Base-by-base conservation (phyloP, 2,329 filamentous ascomycete species). In the Pleomassaria siparia region DNA sequence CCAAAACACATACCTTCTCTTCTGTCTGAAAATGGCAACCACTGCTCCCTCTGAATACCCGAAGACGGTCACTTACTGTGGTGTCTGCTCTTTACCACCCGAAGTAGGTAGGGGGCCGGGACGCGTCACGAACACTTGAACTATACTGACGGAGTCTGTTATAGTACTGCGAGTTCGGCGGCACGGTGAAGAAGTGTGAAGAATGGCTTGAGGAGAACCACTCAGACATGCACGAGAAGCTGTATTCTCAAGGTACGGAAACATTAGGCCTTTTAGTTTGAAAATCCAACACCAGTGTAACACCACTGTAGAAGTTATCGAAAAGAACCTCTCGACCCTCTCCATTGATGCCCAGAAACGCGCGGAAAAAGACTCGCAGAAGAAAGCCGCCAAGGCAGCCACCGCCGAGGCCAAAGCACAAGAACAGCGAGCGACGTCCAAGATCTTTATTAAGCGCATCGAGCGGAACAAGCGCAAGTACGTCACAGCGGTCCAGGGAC, bases 151-250 rank as follows among this genome's bases (percentile, higher is more conserved):
- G 13, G 5, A 9, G 21, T 18, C 22, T 8, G 12, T 6, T 28
- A 35, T 75, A 97, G 94, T 99, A 96, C 77, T 99, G 94, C 79
- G 94, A 99, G 76, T 97, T 96, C 74, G 94, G 94, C 67, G 92
- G 91, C 56, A 97, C 91, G 30, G 86, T 88, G 20, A 96, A 91
- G 75, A 99, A 96, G 76, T 99, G 94, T 76, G 88, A 92, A 73
- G 91, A 97, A 72, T 99, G 94, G 94, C 84, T 99, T 16, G 77
- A 89, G 64, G 82, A 85, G 56, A 80, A 84, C 56, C 81, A 96
- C 62, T 82, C 85, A 2, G 78, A 81, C 39, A 76, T 96, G 70
- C 95, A 95, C 73, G 73, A 82, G 53, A 78, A 78, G 62, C 81
- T 99, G 72, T 96, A 95, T 81, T 96, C 91, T 41, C 81, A 88